Percentiles rank a stretch among this genome's conserved stretches.
Evolutionary conservation across 2,329 filamentous ascomycete genomes (phyloP).

Genomic region (Cladophialophora exuberans): DNA sequence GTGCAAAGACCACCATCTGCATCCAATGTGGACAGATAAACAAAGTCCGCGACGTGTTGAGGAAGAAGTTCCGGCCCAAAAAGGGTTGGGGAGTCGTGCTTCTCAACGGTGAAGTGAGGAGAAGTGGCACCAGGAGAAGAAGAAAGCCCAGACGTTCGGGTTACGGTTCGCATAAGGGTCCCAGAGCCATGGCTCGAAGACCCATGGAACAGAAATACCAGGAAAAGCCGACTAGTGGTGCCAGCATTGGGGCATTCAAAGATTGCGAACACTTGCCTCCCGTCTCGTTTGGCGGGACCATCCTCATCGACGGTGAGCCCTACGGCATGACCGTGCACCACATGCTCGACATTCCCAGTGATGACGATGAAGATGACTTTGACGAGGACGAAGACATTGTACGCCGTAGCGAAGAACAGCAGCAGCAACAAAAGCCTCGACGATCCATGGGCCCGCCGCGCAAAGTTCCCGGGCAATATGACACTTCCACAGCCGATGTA

Average conservation of each 20-base stretch:
- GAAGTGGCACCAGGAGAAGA: constrained; percentile 49
- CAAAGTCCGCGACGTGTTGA: constrained; percentile 61
- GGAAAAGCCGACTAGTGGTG: constrained; percentile 76
- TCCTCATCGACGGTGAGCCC: constrained; percentile 79
- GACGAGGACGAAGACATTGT: constrained; percentile 45
- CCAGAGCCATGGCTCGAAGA: constrained; percentile 17
- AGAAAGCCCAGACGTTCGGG: constrained; percentile 29
- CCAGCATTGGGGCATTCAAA: constrained; percentile 89
- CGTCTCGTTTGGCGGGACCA: constrained; percentile 85
- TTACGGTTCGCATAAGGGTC: constrained; percentile 17
- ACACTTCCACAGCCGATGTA: constrained; percentile 38
- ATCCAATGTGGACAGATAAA: constrained; percentile 58
- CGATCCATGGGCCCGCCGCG: constrained; percentile 51
- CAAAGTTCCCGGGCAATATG: constrained; percentile 35
- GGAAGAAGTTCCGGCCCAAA: constrained; percentile 59
- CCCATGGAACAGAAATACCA: constrained; percentile 73
- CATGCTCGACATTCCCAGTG: constrained; percentile 74
- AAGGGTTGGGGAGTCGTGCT: constrained; percentile 63
- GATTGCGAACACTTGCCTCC: constrained; percentile 84
- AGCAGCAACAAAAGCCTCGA: constrained; percentile 37
- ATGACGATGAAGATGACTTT: constrained; percentile 53
- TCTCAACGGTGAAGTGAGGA: constrained; percentile 60
- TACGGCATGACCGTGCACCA: constrained; percentile 98
- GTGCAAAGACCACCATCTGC: constrained; percentile 64
- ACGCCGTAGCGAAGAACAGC: constrained; percentile 26